Evolutionary conservation across 2,329 filamentous ascomycete species (phyloP).

Genomic region (Monosporascus sp.): DNA sequence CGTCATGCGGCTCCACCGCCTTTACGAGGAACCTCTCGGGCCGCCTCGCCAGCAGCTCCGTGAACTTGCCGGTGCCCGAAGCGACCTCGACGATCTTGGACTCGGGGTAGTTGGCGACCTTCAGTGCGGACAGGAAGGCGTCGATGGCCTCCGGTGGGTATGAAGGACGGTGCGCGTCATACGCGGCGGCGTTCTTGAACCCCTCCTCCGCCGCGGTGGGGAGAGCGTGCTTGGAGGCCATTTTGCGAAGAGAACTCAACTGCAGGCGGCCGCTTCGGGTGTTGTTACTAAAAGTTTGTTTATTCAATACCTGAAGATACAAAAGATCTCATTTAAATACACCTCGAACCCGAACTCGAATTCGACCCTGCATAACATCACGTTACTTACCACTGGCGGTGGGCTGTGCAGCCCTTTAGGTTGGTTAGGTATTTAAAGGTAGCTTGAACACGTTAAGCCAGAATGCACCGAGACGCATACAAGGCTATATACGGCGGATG

Average conservation of each 20-base stretch:
- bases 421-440: too few relatives aligned
- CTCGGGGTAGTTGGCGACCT: constrained; percentile 38
- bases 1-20: constrained; percentile 58
- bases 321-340: too few relatives aligned
- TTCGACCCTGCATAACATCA: too few relatives aligned
- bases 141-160: constrained; percentile 56
- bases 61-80: constrained; percentile 67
- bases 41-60: constrained; percentile 52
- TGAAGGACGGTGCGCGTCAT: constrained; percentile 63
- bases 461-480: neutral
- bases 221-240: constrained; percentile 15
- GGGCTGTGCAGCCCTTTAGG: neutral
- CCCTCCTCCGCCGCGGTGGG: constrained; percentile 46
- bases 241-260: neutral
- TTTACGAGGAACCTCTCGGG: constrained; percentile 55
- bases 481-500: neutral
- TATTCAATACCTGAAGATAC: too few relatives aligned
- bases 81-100: constrained; percentile 58
- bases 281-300: too few relatives aligned
- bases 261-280: too few relatives aligned
- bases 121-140: constrained; percentile 50
- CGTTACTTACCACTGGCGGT: neutral
- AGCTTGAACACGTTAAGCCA: neutral
- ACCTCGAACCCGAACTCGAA: neutral
- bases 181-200: constrained; percentile 58